These are phyloP conservation scores for Cordyceps cicadae DNA, from an alignment of 2,329 filamentous ascomycete species.

Conservation along the genomic window DNA sequence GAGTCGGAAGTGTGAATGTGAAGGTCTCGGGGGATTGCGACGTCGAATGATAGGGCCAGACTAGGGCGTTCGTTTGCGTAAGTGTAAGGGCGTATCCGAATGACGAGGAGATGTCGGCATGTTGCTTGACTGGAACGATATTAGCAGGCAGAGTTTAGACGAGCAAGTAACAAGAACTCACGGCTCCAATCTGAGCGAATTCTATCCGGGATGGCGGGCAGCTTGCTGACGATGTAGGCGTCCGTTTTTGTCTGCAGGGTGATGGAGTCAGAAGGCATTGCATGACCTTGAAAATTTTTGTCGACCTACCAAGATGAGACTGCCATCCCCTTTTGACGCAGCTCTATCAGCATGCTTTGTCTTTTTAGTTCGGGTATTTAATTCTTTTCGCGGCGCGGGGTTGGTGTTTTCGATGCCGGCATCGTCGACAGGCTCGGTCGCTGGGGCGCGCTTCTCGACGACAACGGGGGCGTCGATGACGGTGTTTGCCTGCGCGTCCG, in stretches of 20 bases:
- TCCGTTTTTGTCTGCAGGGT: slow-evolving; percentile 63
- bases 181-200: slow-evolving; percentile 59
- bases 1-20: slow-evolving; percentile 69
- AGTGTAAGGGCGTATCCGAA: slow-evolving; percentile 71
- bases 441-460: slow-evolving; percentile 38
- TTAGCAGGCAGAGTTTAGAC: background rate
- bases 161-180: slow-evolving; percentile 32
- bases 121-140: slow-evolving; percentile 46
- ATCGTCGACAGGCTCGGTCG: slow-evolving; percentile 37
- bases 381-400: slow-evolving; percentile 39
- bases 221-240: slow-evolving; percentile 76
- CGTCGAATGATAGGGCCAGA: slow-evolving; percentile 79
- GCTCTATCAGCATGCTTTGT: slow-evolving; percentile 53
- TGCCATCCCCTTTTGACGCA: slow-evolving; percentile 57
- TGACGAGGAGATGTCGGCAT: slow-evolving; percentile 56
- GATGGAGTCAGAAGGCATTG: slow-evolving; percentile 7
- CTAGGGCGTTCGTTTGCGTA: slow-evolving; percentile 71
- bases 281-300: slow-evolving; percentile 10
- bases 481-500: slow-evolving; percentile 41
- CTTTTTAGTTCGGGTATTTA: slow-evolving; percentile 55
- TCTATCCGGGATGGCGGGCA: slow-evolving; percentile 72
- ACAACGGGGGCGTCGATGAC: slow-evolving; percentile 42
- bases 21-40: slow-evolving; percentile 67
- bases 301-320: slow-evolving; percentile 53
- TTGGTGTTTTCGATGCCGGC: slow-evolving; percentile 34